Evolutionary conservation across 2,329 filamentous ascomycete genomes (phyloP), one percentile per base, ranked within the genome.

Genomic region (Colletotrichum chlorophyti): DNA sequence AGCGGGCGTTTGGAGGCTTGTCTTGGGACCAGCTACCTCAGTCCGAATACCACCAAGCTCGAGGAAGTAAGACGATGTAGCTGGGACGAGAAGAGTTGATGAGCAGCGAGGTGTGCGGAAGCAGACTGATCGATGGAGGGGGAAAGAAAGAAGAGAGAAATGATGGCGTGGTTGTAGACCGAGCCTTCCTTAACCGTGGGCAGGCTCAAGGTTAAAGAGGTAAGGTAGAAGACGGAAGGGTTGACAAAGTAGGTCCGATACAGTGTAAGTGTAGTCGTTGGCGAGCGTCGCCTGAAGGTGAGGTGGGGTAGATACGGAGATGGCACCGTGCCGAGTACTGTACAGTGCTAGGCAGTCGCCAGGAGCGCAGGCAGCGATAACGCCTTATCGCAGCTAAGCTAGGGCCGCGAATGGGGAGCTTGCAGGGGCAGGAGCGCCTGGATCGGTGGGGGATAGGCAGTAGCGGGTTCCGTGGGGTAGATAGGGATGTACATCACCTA

Each of bases 301-400:
- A 47, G 19, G 54, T 54, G 54, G 49, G 50, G 37, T 50, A 35
- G 27, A 41, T 42, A 35, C 34, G 37, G 42, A 61, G 58, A 59
- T 61, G 53, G 58, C 43, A 60, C 52, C 23, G 55, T 51, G 26
- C 34, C 29, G 70, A n/a, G 64, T 65, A 66, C 52, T 60, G 57
- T 41, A 21, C 38, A 21, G 38, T 60, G 57, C 63, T 53, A 63
- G 55, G 53, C 58, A 61, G 58, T 58, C 37, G 53, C 29, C n/a
- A 53, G 69, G 50, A 64, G 64, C 62, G 48, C 42, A 69, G 65
- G 67, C 65, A 70, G 63, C 63, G 66, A 71, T 70, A 69, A 69
- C 65, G 37, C 47, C 51, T 53, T 61, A 54, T 57, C 58, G 45
- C 31, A 61, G 35, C 40, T 50, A 15, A 19, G 38, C 21, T 17